These are phyloP conservation scores for Endotrypanum monterogeii DNA, from an alignment of 208 protist genomes.

Conservation along the genomic window DNA sequence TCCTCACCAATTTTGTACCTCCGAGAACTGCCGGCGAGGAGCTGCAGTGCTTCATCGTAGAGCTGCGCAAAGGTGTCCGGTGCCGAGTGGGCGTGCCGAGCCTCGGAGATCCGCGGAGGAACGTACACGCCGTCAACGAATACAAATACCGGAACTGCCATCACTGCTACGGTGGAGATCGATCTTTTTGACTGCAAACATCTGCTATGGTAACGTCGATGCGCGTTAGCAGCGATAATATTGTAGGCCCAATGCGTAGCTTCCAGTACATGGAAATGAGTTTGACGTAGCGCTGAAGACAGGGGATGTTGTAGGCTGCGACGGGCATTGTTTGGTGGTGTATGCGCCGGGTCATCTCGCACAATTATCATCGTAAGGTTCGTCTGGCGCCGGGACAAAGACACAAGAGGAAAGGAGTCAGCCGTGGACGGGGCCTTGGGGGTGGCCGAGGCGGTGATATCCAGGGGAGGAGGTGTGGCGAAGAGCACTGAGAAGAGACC, in stretches of 20 bases:
- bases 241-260: conserved; percentile 32
- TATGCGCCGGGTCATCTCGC: neutral
- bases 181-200: too few relatives aligned
- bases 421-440: neutral
- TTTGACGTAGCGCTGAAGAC: neutral
- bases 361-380: conserved; percentile 8
- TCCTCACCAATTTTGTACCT: neutral
- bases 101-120: conserved; percentile 14
- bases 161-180: neutral
- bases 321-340: neutral
- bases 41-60: conserved; percentile 18
- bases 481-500: conserved; percentile 34
- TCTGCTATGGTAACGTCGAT: neutral
- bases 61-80: conserved; percentile 15
- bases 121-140: conserved; percentile 24
- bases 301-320: neutral
- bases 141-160: conserved; percentile 16
- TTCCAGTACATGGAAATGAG: conserved; percentile 14
- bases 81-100: neutral
- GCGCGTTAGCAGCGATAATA: conserved; percentile 11
- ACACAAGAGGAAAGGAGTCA: neutral
- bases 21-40: neutral
- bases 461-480: neutral
- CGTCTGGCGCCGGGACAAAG: neutral
- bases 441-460: neutral